Evolutionary conservation across 2,329 filamentous ascomycete genomes (phyloP), one percentile per base, ranked within the genome.

Genomic region (Colletotrichum tropicale): DNA sequence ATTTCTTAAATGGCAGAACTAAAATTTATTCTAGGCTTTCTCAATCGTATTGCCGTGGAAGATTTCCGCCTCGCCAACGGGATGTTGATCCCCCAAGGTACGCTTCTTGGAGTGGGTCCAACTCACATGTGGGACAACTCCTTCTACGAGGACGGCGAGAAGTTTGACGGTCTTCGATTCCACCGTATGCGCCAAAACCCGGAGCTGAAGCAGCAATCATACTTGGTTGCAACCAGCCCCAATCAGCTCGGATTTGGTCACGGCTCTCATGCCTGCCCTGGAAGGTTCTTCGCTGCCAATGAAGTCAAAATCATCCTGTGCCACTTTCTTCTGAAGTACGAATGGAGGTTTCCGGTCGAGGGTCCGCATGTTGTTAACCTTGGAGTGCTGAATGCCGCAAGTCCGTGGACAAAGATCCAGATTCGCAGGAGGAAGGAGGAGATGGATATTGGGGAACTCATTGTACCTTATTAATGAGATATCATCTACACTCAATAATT

Each of bases 1-100:
- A 7, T 9, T 48, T 48, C 6, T 48, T 13, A 0, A n/a, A 21
- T 48, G 10, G 2, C 0, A 10, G 21, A 21, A 48, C 43, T 48
- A 6, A 48, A 1, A n/a, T 21, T 48, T 9, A 18, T n/a, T n/a
- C 1, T 1, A 48, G 43, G 43, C 43, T 52, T 52, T 2, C 43
- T 52, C 43, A 52, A 52, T 3, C 43, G 43, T 0, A 52, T 52
- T 13, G 43, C 43, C 3, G n/a, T 52, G 43, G 43, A 52, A 8
- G 43, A 52, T 21, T 52, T 52, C n/a, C 43, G 43, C 6, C 43
- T 52, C n/a, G 43, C 43, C 6, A 52, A 52, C n/a, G 43, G 43
- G 1, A 52, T 52, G 43, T 2, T 52, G 0, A 52, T 52, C 0
- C 43, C 43, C 0, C 43, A 52, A 52, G 43, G 43, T 2, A 52